A percentile compares a stretch with the other conserved stretches of the same genome.
Conservation (phyloP, 345 rosid genomes). For the Euphorbia lathyris region DNA sequence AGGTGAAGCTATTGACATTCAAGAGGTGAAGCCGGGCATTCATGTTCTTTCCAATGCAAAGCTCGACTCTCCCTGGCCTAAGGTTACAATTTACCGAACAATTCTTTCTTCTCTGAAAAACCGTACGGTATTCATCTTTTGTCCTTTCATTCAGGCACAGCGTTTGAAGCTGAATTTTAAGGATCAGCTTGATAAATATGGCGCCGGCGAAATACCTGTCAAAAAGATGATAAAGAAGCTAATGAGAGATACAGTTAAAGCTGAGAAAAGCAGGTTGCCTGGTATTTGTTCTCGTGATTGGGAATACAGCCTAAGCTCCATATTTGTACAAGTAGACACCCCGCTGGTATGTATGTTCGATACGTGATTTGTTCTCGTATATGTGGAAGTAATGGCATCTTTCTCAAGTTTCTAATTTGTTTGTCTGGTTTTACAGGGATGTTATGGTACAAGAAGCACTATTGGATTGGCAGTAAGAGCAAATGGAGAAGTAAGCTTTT, state of each 20-base stretch:
- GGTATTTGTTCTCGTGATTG: conserved; percentile 54
- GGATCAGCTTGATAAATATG: conserved; percentile 37
- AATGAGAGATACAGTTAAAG: conserved; percentile 54
- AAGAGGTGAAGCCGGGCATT: conserved; percentile 59
- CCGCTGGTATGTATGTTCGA: conserved; percentile 58
- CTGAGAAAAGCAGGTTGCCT: conserved; percentile 49
- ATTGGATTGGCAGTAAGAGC: conserved; percentile 38
- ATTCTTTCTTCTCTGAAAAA: background rate
- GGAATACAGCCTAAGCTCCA: conserved; percentile 50
- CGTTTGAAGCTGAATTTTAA: conserved; percentile 38
- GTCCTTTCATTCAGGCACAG: conserved; percentile 35
- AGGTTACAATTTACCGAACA: conserved; percentile 26
- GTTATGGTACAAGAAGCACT: conserved; percentile 61
- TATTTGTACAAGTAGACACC: conserved; percentile 51
- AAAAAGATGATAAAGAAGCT: conserved; percentile 48
- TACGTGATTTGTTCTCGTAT: no score
- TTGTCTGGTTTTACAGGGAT: conserved; percentile 33
- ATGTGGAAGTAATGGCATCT: background rate
- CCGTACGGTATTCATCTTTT: background rate
- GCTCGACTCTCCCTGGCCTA: conserved; percentile 59
- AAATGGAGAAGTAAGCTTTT: conserved; percentile 45
- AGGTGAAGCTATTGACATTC: conserved; percentile 35
- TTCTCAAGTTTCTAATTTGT: background rate
- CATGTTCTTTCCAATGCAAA: conserved; percentile 62
- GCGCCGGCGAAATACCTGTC: conserved; percentile 31